phyloP scores from a whole-genome alignment of 2,329 filamentous ascomycete genomes.

The Neofusicoccum laricinum region DNA sequence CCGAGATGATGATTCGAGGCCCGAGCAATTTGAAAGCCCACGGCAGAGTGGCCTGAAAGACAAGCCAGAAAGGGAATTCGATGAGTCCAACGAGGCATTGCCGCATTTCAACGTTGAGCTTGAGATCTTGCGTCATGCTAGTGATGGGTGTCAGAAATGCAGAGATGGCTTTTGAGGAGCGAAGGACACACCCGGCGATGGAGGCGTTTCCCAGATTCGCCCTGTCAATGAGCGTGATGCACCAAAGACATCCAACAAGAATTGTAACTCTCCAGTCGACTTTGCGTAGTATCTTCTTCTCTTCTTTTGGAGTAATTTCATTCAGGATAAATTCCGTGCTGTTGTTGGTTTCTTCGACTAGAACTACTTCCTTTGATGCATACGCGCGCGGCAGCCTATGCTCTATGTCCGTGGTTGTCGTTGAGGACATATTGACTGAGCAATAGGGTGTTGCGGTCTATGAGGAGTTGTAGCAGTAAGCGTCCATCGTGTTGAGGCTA shows the following conservation, averaged over 20 bases:
- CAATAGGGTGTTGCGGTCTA: no score
- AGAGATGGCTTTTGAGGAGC: neutral
- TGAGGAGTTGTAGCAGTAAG: no score
- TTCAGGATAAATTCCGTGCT: neutral
- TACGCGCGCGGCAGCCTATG: neutral
- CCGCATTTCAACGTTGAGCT: constrained; percentile 19
- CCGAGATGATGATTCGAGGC: neutral
- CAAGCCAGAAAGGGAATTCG: neutral
- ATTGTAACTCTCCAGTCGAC: constrained; percentile 35
- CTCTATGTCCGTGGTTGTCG: neutral
- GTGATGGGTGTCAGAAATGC: constrained; percentile 6
- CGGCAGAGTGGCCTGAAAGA: neutral
- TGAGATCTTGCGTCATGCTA: constrained; percentile 22
- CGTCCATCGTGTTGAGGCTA: no score
- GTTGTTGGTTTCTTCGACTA: neutral
- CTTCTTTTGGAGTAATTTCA: constrained; percentile 20
- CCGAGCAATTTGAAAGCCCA: neutral
- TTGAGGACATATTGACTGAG: neutral
- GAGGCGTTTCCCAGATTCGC: constrained; percentile 22
- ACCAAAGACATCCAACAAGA: constrained; percentile 30
- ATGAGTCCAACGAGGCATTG: constrained; percentile 18
- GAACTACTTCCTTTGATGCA: neutral
- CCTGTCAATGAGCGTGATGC: constrained; percentile 22
- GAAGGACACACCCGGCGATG: neutral
- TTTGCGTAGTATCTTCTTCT: constrained; percentile 32